Evolutionary conservation across 768 basidiomycete genomes (phyloP), one percentile per base, ranked within the genome.

Genomic region (Galerina marginata): DNA sequence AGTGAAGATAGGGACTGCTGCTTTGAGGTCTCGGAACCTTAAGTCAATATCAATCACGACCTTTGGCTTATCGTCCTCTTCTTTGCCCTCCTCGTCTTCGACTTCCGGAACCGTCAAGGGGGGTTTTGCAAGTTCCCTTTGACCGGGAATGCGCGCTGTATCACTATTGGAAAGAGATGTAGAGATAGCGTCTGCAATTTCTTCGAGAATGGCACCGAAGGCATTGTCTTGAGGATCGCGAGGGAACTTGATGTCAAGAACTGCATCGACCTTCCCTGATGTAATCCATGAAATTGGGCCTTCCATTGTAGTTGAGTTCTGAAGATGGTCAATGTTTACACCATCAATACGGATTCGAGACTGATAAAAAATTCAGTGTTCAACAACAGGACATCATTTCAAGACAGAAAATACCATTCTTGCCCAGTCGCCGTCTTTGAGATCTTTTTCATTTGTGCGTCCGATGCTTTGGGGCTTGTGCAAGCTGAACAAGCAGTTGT

Each of bases 251-350:
- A 99, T 96, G 75, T 99, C 97, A 23, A 98, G 84, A 5, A 99
- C 97, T 9, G 95, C 93, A 69, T 99, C 97, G 26, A 97, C 83
- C 74, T 96, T 97, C 44, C 97, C 97, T 0, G 96, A 93, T 0
- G 92, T 96, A 60, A 99, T 95, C 97, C 97, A 99, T 1, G 95
- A 95, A 60, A 99, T 90, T 11, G 96, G 95, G 6, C 95, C 93
- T 62, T 90, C 92, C 55, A 83, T 82, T 2, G 90, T 92, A 4
- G 89, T 87, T 37, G 90, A 87, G 52, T 89, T 86, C 75, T 97
- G 93, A 54, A 97, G 78, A 72, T 99, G 97, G 75, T 99, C 97
- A 66, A 99, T 88, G 62, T 92, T 95, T 51, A 99, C 90, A 11
- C 96, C 96, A 71, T 99, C 97, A 56, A 99, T 96, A 14, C 97